Base-by-base conservation (phyloP, 345 rosid genomes). In the Citrus trifoliata region DNA sequence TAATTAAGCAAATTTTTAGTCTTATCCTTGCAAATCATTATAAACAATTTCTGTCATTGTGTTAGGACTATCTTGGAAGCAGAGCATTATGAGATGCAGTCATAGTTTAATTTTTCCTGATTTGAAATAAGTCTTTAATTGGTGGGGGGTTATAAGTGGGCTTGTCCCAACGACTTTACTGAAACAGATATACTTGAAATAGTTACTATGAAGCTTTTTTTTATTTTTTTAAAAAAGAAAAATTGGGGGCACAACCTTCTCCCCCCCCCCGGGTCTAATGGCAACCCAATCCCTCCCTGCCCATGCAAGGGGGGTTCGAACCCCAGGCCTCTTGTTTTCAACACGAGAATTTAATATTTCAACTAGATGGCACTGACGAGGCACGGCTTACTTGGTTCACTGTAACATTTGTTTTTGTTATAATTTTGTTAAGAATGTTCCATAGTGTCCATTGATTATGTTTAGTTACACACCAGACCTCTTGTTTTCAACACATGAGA, bases 91-190 rank as follows among this genome's bases (percentile, higher is more conserved):
- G 13, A 14, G 27, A 30, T 67, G 78, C 8, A 32, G 10, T 73
- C 10, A n/a, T 80, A 22, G 14, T 67, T 59, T 67, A 21, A 37
- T 60, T 22, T 22, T 59, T 4, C 73, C 65, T 53, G 59, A n/a
- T 40, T 62, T 73, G 70, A 79, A 71, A 77, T 71, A 30, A 62
- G 27, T 76, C 66, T 27, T 24, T 59, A 32, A 38, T 69, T 8
- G 37, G 56, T 37, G 24, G 32, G 32, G 25, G 76, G 55, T 56
- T 40, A 28, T 67, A 53, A 22, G 33, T 16, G 69, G 66, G 30
- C 28, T 51, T 71, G 70, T 24, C 14, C 40, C 24, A 13, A 27
- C 46, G 32, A 10, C 42, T 46, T 21, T 2, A 62, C 30, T 25
- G 42, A 60, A 35, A n/a, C 61, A 46, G 5, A 71, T 12, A 56